A percentile compares a stretch with the other conserved stretches of the same genome.
These are phyloP conservation scores for Gastrolobium bilobum DNA, from an alignment of 306 rosid genomes.

Conservation along the genomic window DNA sequence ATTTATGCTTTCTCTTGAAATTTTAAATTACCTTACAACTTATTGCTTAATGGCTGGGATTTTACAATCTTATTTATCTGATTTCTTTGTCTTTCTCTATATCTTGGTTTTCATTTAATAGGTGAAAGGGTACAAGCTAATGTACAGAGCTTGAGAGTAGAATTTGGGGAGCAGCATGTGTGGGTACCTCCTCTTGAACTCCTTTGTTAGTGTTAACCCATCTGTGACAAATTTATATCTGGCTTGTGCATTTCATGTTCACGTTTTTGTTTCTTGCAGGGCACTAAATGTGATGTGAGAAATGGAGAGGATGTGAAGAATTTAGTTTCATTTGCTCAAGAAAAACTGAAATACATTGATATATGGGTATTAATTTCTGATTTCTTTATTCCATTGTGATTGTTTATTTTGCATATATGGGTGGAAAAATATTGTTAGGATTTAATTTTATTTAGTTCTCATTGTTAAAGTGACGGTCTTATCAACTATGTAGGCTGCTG, in stretches of 20 bases:
- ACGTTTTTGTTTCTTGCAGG: slow-evolving; percentile 63
- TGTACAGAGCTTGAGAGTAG: slow-evolving; percentile 67
- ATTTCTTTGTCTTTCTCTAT: slow-evolving; percentile 16
- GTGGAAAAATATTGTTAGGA: slow-evolving; percentile 15
- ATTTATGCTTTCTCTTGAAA: slow-evolving; percentile 29
- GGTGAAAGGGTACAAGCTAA: slow-evolving; percentile 78
- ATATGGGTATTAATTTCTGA: slow-evolving; percentile 75
- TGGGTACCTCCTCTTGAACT: slow-evolving; percentile 87
- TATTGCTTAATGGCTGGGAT: slow-evolving; percentile 14
- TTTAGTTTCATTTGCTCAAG: slow-evolving; percentile 83
- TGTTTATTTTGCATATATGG: slow-evolving; percentile 27
- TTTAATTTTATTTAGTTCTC: slow-evolving; percentile 29
- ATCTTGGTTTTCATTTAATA: slow-evolving; percentile 49
- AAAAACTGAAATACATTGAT: slow-evolving; percentile 77
- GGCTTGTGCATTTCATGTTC: slow-evolving; percentile 42
- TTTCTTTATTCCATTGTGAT: slow-evolving; percentile 17
- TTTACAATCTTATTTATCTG: slow-evolving; percentile 35
- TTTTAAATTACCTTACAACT: slow-evolving; percentile 25
- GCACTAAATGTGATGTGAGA: slow-evolving; percentile 85
- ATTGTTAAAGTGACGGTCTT: slow-evolving; percentile 3
- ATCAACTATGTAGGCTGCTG: slow-evolving; percentile 32
- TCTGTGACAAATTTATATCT: slow-evolving; percentile 19
- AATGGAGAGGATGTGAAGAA: slow-evolving; percentile 84
- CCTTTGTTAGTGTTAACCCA: slow-evolving; percentile 34
- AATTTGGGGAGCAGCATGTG: slow-evolving; percentile 93